Evolutionary conservation across 1,284 basidiomycete species (phyloP).

Genomic region (Tremellales sp.): DNA sequence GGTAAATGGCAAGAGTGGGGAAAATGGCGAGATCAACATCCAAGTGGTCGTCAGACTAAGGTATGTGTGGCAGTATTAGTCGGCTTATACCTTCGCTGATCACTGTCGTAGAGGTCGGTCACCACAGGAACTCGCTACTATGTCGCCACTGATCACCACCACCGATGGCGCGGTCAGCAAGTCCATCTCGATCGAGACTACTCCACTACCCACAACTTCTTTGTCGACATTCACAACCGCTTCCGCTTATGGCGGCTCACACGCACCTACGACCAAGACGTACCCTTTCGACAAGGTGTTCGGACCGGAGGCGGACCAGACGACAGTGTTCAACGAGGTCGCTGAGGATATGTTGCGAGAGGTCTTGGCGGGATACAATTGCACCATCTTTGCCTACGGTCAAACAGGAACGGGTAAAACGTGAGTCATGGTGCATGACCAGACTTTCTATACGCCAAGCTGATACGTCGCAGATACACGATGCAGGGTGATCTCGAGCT

Average conservation of each 20-base stretch:
- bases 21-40: constrained; percentile 59
- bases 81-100: not conserved
- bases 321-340: constrained; percentile 89
- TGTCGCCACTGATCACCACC: constrained; percentile 74
- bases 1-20: constrained; percentile 3
- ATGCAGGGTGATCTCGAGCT: constrained; percentile 88
- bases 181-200: constrained; percentile 72
- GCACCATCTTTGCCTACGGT: constrained; percentile 97
- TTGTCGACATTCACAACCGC: constrained; percentile 44
- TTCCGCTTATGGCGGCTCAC: constrained; percentile 53
- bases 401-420: constrained; percentile 99
- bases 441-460: not conserved
- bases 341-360: constrained; percentile 90
- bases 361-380: constrained; percentile 93
- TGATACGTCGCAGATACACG: constrained; percentile 65
- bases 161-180: constrained; percentile 67
- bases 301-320: constrained; percentile 95
- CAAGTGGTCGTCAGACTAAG: constrained; percentile 88
- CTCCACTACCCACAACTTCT: constrained; percentile 29
- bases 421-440: constrained; percentile 53
- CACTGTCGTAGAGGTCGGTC: constrained; percentile 67
- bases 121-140: constrained; percentile 63
- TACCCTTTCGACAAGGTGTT: constrained; percentile 92
- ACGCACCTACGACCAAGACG: constrained; percentile 58
- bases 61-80: constrained; percentile 43